A percentile compares a stretch with the other conserved stretches of the same genome.
phyloP scores from a whole-genome alignment of 106 monocot genomes.

The Platanthera guangdongensis region DNA sequence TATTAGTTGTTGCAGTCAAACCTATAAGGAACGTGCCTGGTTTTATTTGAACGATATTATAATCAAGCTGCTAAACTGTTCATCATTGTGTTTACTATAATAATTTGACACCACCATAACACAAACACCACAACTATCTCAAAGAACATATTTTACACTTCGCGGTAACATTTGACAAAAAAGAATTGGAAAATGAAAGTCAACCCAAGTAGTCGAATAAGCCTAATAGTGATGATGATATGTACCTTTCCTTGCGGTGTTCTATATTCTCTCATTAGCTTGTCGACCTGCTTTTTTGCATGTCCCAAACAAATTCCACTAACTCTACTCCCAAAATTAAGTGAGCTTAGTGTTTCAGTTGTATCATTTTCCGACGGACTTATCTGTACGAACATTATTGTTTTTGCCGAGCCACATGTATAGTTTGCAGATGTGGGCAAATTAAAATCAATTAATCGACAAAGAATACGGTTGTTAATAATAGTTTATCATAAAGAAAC shows the following conservation, averaged over 20 bases:
- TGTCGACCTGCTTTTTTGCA: slow-evolving; percentile 89
- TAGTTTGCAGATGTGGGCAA: neutral
- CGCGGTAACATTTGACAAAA: no score
- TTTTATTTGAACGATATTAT: no score
- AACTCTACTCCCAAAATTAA: slow-evolving; percentile 83
- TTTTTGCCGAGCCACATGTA: slow-evolving; percentile 76
- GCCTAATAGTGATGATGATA: neutral
- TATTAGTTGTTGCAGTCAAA: neutral
- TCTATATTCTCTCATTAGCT: slow-evolving; percentile 56
- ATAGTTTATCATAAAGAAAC: neutral
- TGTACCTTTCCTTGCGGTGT: slow-evolving; percentile 74
- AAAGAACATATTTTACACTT: no score
- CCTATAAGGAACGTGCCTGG: slow-evolving; percentile 8
- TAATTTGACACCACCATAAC: no score
- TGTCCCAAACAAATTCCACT: slow-evolving; percentile 68
- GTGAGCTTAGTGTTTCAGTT: slow-evolving; percentile 73
- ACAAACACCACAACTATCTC: no score
- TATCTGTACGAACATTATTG: slow-evolving; percentile 87
- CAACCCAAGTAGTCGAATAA: no score
- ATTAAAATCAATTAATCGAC: neutral
- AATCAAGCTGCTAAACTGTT: no score
- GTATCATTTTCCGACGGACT: slow-evolving; percentile 74
- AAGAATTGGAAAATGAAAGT: no score
- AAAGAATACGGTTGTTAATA: neutral
- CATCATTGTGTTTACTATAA: no score